Base-by-base conservation (phyloP, 2,329 filamentous ascomycete species). In the Penicillium sp. region DNA sequence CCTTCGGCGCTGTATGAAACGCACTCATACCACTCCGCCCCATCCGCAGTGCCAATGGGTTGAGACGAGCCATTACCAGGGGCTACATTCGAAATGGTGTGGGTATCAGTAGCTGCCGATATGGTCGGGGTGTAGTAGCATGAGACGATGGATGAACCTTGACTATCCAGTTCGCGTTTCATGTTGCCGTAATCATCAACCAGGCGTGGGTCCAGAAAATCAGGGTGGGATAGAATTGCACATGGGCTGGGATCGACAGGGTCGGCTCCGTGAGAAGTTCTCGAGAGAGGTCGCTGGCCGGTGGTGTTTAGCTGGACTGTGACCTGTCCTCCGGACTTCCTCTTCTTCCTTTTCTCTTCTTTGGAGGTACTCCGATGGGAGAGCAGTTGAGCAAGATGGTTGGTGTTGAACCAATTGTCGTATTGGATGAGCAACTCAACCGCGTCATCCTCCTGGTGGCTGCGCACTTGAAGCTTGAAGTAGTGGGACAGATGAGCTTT, bases 401-500 rank as follows among this genome's bases (percentile, higher is more conserved):
- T 82, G 25, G 79, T 75, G 14, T 80, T 77, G 66, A 92, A 95
- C 92, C 92, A 96, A 31, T 76, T 74, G 50, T 95, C 85, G 66
- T 90, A 96, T 40, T 79, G 74, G 31, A 84, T 79, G 40, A 95
- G 77, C 28, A 81, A 70, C 10, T 80, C 69, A 22, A 80, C 78
- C n/a, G 87, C 84, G n/a, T 75, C 74, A n/a, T 79, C 71, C 54
- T 95, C 88, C 41, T 82, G 79, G 48, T 84, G 81, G 49, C 86
- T 83, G 51, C 82, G 83, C 59, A 96, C 83, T 63, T 90, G 86
- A 46, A 90, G 80, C 65, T 90, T 90, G 75, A 92, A 95, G 64
- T 89, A 85, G 67, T 90, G 83, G 53, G 90, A 86, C 30, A 96
- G 77, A 69, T 97, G 92, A n/a, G 88, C 88, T 69, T 96, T 96